Percentiles rank a stretch among this genome's conserved stretches.
Conservation (phyloP, 139 green algal genomes). For the Pseudopediastrum boryanum region DNA sequence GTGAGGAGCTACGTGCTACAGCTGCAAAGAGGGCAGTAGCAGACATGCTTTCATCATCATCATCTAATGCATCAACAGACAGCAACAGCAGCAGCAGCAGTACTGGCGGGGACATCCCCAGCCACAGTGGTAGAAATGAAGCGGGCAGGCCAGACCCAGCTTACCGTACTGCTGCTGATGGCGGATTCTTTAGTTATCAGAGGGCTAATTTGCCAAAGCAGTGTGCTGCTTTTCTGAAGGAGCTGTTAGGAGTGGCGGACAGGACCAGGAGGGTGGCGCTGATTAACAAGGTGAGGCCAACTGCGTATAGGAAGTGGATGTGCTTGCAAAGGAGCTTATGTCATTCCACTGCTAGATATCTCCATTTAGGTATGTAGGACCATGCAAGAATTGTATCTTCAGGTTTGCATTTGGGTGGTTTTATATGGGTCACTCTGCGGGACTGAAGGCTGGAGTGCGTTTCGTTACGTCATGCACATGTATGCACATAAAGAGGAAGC, state of each 20-base stretch:
- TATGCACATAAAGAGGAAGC: no score
- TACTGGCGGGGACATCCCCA: neutral
- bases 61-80: no score
- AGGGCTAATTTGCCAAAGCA: constrained; percentile 56
- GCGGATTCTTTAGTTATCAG: constrained; percentile 29
- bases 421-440: no score
- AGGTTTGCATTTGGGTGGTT: neutral
- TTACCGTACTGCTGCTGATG: neutral
- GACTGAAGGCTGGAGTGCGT: no score
- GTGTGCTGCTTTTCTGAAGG: constrained; percentile 58
- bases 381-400: neutral
- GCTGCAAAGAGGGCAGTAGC: constrained; percentile 26
- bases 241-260: constrained; percentile 48
- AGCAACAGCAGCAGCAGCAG: neutral
- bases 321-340: neutral
- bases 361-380: neutral
- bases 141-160: neutral
- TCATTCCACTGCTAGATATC: neutral
- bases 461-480: neutral
- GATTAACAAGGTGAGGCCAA: constrained; percentile 38
- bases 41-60: neutral
- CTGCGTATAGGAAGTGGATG: neutral
- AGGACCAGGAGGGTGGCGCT: constrained; percentile 35
- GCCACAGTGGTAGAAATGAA: neutral
- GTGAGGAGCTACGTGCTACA: constrained; percentile 51